These are phyloP conservation scores for Acmispon strigosus DNA, from an alignment of 306 rosid species.

Conservation along the genomic window DNA sequence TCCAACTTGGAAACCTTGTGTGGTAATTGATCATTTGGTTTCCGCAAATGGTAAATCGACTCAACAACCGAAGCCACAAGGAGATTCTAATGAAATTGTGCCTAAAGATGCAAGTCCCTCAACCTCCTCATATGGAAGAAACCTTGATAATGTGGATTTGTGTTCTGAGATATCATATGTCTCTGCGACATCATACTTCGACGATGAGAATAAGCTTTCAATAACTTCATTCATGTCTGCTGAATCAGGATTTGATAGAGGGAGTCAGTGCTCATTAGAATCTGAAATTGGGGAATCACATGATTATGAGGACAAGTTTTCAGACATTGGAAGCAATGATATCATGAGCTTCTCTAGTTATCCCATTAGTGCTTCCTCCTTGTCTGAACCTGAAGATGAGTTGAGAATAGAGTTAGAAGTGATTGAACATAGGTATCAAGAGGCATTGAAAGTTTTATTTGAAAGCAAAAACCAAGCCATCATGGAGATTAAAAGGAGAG, in stretches of 20 bases:
- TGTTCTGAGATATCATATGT: conserved; percentile 22
- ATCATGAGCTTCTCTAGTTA: background rate
- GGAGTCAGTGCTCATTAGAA: conserved; percentile 17
- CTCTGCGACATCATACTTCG: conserved; percentile 23
- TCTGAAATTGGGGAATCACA: background rate
- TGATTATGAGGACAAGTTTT: conserved; percentile 4
- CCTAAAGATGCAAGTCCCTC: background rate
- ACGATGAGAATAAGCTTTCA: conserved; percentile 12
- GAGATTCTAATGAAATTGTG: background rate
- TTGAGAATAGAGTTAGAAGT: conserved; percentile 35
- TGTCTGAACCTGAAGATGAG: conserved; percentile 22
- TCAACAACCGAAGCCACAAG: background rate
- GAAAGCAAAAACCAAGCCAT: conserved; percentile 33
- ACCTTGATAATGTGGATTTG: conserved; percentile 14
- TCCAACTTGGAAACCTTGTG: conserved; percentile 39
- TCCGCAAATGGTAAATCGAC: conserved; percentile 1
- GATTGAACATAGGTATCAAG: conserved; percentile 41
- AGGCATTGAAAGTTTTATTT: conserved; percentile 34
- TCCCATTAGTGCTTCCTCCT: conserved; percentile 15
- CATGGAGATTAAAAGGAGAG: conserved; percentile 34
- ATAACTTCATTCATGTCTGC: conserved; percentile 27
- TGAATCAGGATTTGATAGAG: conserved; percentile 18
- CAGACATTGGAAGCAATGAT: conserved; percentile 8
- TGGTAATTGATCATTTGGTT: conserved; percentile 25
- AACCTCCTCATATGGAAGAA: background rate